Base-by-base conservation (phyloP, 1,139 yeast genomes). In the Zygosaccharomyces sapae region DNA sequence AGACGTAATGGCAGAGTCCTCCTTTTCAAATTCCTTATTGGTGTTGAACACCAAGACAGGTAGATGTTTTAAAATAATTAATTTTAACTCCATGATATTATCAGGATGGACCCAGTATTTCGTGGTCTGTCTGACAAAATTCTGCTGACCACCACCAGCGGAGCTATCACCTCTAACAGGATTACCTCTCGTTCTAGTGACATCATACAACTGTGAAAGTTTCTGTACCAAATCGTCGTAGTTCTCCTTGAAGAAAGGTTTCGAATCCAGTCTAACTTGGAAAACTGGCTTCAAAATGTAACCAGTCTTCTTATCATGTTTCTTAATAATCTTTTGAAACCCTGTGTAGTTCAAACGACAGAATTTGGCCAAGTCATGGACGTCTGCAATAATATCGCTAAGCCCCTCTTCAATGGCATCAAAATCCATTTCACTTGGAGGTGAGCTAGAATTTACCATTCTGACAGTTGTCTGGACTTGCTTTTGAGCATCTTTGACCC, bases 21-120 rank as follows among this genome's bases (percentile, higher is more conserved):
- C 97, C 35, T 78, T 74, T 68, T 89, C 96, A 61, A 92, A 92
- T 68, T 92, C 98, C 71, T 92, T 92, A 63, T 88, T 90, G 43
- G 97, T 83, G 64, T 92, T 92, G 77, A 92, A 92, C 33, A 92
- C 98, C 56, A 92, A 77, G 30, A 92, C 98, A 1, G 98, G 98
- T 61, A 92, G 76, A 69, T 92, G 98, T 70, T 92, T 90, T 66
- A 92, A 76, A 55, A 92, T 83, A 56, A 89, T 86, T 63, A 92
- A 77, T 71, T 92, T 92, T 68, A 92, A 78, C 70, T 92, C 98
- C n/a, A 98, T 92, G 64, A 92, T 90, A 68, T 92, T 92, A 70
- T 92, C 98, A 7, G 97, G 97, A 66, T 92, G 98, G 27, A 92
- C 97, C 98, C 98, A 92, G 71, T 92, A 92, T 65, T 92, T 92